These are phyloP conservation scores for Orbilia quercus DNA, from an alignment of 2,329 filamentous ascomycete species.

Conservation along the genomic window DNA sequence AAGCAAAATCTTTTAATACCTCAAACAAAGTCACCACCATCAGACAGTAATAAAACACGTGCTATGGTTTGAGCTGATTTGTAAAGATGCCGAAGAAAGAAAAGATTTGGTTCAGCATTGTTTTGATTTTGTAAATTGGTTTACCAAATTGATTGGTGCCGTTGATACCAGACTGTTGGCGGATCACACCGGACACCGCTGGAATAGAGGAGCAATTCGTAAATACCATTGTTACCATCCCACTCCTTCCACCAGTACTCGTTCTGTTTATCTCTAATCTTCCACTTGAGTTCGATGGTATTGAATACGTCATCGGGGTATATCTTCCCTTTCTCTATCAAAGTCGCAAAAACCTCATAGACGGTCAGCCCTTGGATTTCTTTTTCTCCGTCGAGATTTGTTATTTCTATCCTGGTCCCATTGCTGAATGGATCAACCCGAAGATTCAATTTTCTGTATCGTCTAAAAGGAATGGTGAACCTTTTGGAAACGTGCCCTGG, in stretches of 20 bases:
- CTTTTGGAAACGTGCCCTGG: neutral
- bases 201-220: neutral
- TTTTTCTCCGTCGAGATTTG: neutral
- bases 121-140: neutral
- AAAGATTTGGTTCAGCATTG: no score
- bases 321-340: slow-evolving; percentile 7
- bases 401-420: neutral
- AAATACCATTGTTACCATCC: neutral
- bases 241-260: slow-evolving; percentile 27
- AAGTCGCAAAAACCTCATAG: slow-evolving; percentile 1
- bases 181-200: neutral
- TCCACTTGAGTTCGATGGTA: slow-evolving; percentile 5
- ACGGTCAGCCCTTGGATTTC: slow-evolving; percentile 2
- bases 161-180: slow-evolving; percentile 1
- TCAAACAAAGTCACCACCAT: no score
- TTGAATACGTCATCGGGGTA: neutral
- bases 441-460: slow-evolving; percentile 4
- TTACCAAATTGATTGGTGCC: neutral
- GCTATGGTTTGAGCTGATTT: neutral
- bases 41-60: no score
- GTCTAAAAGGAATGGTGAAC: slow-evolving; percentile 9
- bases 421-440: neutral
- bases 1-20: no score
- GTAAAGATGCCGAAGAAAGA: no score
- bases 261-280: neutral